Evolutionary conservation across 805 yeast genomes (phyloP).

Genomic region (Saccharomycopsis oosterbeekiorum): DNA sequence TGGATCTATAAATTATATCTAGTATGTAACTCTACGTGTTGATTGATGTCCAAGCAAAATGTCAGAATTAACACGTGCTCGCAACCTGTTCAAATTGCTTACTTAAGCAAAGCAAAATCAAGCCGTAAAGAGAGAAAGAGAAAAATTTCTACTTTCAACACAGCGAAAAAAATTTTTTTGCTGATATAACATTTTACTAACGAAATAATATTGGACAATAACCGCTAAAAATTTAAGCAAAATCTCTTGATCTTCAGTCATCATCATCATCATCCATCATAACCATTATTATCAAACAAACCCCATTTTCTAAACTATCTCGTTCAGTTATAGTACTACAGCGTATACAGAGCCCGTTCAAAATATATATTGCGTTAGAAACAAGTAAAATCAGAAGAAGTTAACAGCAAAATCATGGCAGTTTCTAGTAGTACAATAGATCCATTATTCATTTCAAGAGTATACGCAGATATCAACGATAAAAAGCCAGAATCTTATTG

Average conservation of each 20-base stretch:
- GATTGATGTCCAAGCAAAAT: too few species aligned
- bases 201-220: neutral
- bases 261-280: too few species aligned
- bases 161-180: too few species aligned
- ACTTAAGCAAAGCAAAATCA: neutral
- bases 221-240: neutral
- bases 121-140: neutral
- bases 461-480: conserved; percentile 75
- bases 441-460: conserved; percentile 54
- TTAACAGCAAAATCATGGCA: neutral
- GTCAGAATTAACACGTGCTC: neutral
- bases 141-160: too few species aligned
- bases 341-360: too few species aligned
- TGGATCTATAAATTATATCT: too few species aligned
- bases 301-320: too few species aligned
- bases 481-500: conserved; percentile 74
- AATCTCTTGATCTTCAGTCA: too few species aligned
- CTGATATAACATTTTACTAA: neutral
- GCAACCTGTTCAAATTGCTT: neutral
- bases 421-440: conserved; percentile 8
- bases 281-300: too few species aligned
- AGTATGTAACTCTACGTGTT: too few species aligned
- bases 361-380: neutral
- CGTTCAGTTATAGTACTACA: too few species aligned
- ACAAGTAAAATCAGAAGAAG: neutral